phyloP scores from a whole-genome alignment of 768 basidiomycete species.

The Naganishia onofrii region DNA sequence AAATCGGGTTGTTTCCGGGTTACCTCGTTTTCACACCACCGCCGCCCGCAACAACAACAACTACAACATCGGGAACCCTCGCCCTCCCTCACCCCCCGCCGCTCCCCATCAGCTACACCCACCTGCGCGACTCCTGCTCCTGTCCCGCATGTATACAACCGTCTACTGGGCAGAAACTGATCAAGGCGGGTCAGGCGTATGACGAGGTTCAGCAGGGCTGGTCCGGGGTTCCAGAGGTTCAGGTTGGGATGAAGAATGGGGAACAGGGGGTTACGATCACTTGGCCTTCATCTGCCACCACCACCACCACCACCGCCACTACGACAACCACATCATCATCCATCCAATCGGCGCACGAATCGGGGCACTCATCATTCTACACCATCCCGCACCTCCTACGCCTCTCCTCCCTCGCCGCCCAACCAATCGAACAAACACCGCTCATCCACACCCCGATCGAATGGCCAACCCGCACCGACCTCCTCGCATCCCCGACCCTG shows the following conservation, averaged over 20 bases:
- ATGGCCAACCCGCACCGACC: conserved; percentile 58
- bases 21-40: background rate
- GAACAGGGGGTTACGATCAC: conserved; percentile 57
- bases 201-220: conserved; percentile 63
- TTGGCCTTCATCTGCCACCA: no score
- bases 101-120: conserved; percentile 51
- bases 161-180: conserved; percentile 72
- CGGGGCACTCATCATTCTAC: conserved; percentile 31
- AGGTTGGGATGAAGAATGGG: no score
- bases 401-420: background rate
- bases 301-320: no score
- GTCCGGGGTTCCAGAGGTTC: no score
- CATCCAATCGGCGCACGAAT: no score
- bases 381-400: conserved; percentile 26
- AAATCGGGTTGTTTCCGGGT: no score
- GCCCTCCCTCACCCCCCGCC: no score
- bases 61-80: no score
- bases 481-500: conserved; percentile 55
- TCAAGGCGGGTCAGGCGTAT: conserved; percentile 48
- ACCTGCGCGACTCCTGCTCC: conserved; percentile 82
- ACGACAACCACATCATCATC: no score
- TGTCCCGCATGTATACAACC: conserved; percentile 73
- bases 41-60: no score
- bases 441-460: conserved; percentile 57
- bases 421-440: conserved; percentile 24